Evolutionary conservation across 306 rosid species (phyloP).

Genomic region (Vicia sativa): DNA sequence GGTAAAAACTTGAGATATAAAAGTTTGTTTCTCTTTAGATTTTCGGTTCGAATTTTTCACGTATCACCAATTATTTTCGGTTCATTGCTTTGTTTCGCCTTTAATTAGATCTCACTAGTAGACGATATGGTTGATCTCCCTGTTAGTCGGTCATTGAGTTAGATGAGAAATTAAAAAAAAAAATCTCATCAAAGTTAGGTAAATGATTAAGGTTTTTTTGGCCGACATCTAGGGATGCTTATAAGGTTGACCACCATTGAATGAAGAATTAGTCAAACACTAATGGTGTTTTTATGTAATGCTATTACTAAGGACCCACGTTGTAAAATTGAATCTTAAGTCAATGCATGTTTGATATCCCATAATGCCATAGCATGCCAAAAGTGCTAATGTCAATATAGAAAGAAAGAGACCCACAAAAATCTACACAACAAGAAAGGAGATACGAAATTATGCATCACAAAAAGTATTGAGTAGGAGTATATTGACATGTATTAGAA

Average conservation of each 20-base stretch:
- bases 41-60: too few relatives aligned
- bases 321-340: conserved; percentile 46
- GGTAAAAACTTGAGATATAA: too few relatives aligned
- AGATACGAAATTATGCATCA: conserved; percentile 17
- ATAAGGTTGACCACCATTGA: conserved; percentile 55
- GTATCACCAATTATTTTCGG: too few relatives aligned
- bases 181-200: too few relatives aligned
- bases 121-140: too few relatives aligned
- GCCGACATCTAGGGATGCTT: neutral
- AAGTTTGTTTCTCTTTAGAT: too few relatives aligned
- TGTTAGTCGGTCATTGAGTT: too few relatives aligned
- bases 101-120: too few relatives aligned
- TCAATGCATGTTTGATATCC: conserved; percentile 53
- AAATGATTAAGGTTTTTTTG: too few relatives aligned
- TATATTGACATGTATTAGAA: conserved; percentile 30
- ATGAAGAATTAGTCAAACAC: conserved; percentile 28
- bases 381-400: conserved; percentile 38
- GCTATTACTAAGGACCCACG: conserved; percentile 43
- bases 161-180: too few relatives aligned
- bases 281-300: conserved; percentile 27
- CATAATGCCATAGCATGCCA: conserved; percentile 20
- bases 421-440: conserved; percentile 32
- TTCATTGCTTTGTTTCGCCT: too few relatives aligned
- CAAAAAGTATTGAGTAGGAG: conserved; percentile 13
- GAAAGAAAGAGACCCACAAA: conserved; percentile 34